Evolutionary conservation across 306 rosid species (phyloP).

Genomic region (Morella rubra): DNA sequence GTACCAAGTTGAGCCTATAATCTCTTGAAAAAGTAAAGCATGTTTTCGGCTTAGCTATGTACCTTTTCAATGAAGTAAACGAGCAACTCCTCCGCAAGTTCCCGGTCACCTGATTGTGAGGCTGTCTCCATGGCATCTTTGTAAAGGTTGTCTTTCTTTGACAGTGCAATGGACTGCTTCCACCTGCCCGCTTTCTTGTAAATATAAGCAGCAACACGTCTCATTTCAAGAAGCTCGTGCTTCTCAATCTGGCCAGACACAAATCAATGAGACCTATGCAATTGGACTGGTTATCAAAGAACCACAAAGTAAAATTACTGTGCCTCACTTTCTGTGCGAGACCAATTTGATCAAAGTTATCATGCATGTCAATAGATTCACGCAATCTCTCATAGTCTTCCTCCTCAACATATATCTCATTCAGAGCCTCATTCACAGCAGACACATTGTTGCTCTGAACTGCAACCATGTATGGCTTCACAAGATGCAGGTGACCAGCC

Average conservation of each 20-base stretch:
- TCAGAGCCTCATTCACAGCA: conserved; percentile 98
- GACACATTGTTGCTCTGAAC: conserved; percentile 98
- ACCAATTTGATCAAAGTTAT: conserved; percentile 97
- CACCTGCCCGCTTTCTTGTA: conserved; percentile 99
- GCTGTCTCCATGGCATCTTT: conserved; percentile 99
- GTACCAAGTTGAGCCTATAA: not conserved
- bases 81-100: conserved; percentile 96
- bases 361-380: conserved; percentile 96
- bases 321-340: conserved; percentile 88
- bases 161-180: conserved; percentile 98
- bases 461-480: conserved; percentile 99
- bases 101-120: conserved; percentile 97
- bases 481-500: conserved; percentile 97
- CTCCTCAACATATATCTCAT: conserved; percentile 96
- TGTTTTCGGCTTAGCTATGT: conserved; percentile 12
- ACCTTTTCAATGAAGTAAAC: conserved; percentile 96
- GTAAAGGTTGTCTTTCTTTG: conserved; percentile 98
- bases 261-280: conserved; percentile 24
- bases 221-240: conserved; percentile 97
- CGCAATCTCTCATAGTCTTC: conserved; percentile 98
- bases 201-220: conserved; percentile 98
- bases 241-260: conserved; percentile 79
- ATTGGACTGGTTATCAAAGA: conserved; percentile 18
- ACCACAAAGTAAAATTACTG: conserved; percentile 19
- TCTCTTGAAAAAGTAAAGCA: not conserved